A percentile compares a stretch with the other conserved stretches of the same genome.
Evolutionary conservation across 2,329 filamentous ascomycete genomes (phyloP).

Genomic region (Colletotrichum sp.): DNA sequence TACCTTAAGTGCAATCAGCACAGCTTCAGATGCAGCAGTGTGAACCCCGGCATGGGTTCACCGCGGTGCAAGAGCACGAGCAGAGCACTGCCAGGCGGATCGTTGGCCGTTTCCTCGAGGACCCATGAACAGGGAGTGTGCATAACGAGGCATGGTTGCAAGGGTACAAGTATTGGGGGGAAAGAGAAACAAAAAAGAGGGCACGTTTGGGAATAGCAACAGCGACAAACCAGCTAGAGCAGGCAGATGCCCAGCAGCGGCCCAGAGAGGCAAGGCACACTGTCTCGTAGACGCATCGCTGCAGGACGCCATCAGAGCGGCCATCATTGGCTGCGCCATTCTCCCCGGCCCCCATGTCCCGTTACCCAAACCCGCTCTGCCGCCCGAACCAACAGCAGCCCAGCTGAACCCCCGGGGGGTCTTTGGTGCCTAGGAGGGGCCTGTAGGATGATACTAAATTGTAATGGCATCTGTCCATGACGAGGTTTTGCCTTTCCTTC

Average conservation of each 20-base stretch:
- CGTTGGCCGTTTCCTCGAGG: not conserved
- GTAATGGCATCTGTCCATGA: not conserved
- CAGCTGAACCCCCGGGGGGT: not conserved
- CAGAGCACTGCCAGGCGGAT: not conserved
- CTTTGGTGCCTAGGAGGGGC: not conserved
- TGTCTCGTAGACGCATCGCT: not conserved
- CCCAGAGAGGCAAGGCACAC: constrained; percentile 1
- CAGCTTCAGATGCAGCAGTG: not conserved
- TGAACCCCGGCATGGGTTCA: not conserved
- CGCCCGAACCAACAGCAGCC: not conserved
- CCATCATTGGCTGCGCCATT: constrained; percentile 5
- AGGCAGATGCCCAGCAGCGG: not conserved
- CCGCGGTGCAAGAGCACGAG: not conserved
- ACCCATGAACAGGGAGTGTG: constrained; percentile 1
- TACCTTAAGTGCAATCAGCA: not conserved
- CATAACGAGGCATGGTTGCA: not conserved
- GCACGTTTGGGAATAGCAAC: not conserved
- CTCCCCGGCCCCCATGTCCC: not conserved
- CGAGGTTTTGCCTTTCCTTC: not conserved
- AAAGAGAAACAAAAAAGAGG: not conserved
- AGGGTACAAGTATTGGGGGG: not conserved
- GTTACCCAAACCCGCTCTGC: not conserved
- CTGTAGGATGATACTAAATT: not conserved
- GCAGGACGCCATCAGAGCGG: not conserved
- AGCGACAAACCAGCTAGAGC: not conserved